Evolutionary conservation across 2,329 filamentous ascomycete genomes (phyloP), one percentile per base, ranked within the genome.

Genomic region (Colletotrichum sp.): DNA sequence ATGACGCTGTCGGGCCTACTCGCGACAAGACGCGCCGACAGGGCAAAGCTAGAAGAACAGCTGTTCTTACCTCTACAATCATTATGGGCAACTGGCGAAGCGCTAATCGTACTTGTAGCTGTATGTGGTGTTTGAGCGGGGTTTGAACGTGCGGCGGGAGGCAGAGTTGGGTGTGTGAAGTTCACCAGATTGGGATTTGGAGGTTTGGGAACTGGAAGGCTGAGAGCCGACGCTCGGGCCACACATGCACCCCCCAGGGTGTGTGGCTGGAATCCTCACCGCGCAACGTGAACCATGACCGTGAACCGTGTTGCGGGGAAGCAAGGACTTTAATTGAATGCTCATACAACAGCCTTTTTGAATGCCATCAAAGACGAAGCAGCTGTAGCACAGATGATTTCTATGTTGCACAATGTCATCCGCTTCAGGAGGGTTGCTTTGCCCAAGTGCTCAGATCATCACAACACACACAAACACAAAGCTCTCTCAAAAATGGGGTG

Each of bases 61-160:
- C 18, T 15, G 5, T 16, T 32, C 81, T 82, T 79, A 82, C 82
- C 79, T 81, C 78, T 15, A 85, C 81, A 64, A 83, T 81, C 83
- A 85, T 84, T 44, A 71, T 80, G 77, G 72, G 21, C 49, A 24
- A 30, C 44, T 55, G 36, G 32, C 15, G 30, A 34, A 66, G 24
- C 21, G 18, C 21, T 57, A 52, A 15, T 30, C 15, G 28, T 49
- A 64, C 34, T 68, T 26, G 34, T 67, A 67, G 62, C 63, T 77
- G 59, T 68, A 44, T 24, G 59, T 76, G 57, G 64, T 49, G 52
- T 62, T 68, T n/a, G 49, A 26, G 64, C 59, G 34, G 71, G 30
- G 71, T 36, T 57, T 28, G 21, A 36, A 49, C 26, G 49, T 63
- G 30, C 59, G 24, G 39, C 44, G 44, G 36, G 52, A 44, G 36